A percentile compares a stretch with the other conserved stretches of the same genome.
Conservation (phyloP, 1,284 basidiomycete species). For the Vanrija humicola region DNA sequence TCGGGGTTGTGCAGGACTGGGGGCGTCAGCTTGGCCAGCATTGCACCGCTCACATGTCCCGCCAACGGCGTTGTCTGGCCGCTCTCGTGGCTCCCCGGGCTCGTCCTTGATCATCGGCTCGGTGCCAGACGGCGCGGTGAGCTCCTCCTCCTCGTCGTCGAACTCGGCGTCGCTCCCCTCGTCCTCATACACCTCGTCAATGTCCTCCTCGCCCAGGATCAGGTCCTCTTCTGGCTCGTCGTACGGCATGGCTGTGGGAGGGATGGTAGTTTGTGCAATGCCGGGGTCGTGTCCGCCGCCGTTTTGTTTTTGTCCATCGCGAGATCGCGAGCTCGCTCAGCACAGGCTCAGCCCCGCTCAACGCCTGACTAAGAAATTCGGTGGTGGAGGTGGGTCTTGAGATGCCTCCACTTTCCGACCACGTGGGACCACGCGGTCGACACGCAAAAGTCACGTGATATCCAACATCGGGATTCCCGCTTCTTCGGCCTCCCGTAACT, state of each 20-base stretch:
- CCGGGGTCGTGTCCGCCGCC: too few species aligned
- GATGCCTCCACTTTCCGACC: too few species aligned
- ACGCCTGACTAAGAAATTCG: too few species aligned
- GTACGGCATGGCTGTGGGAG: not conserved
- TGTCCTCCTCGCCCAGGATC: slow-evolving; percentile 61
- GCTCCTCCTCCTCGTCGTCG: slow-evolving; percentile 37
- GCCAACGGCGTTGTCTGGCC: slow-evolving; percentile 23
- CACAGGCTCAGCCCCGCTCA: too few species aligned
- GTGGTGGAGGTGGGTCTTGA: too few species aligned
- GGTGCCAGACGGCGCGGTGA: slow-evolving; percentile 34
- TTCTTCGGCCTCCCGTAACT: too few species aligned
- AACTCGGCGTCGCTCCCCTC: slow-evolving; percentile 52
- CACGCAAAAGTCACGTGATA: too few species aligned
- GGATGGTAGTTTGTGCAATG: not conserved
- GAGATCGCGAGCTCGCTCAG: too few species aligned
- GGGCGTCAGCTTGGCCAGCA: slow-evolving; percentile 4
- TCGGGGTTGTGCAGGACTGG: slow-evolving; percentile 45
- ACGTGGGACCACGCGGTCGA: too few species aligned
- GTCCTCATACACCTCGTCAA: slow-evolving; percentile 55
- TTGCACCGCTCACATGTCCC: slow-evolving; percentile 21
- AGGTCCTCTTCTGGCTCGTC: slow-evolving; percentile 33
- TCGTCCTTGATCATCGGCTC: slow-evolving; percentile 29
- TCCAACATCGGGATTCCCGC: too few species aligned
- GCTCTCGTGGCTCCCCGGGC: slow-evolving; percentile 12
- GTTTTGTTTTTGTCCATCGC: too few species aligned